phyloP scores from a whole-genome alignment of 371 early-diverging fungal genomes.

The Entomophthora muscae region DNA sequence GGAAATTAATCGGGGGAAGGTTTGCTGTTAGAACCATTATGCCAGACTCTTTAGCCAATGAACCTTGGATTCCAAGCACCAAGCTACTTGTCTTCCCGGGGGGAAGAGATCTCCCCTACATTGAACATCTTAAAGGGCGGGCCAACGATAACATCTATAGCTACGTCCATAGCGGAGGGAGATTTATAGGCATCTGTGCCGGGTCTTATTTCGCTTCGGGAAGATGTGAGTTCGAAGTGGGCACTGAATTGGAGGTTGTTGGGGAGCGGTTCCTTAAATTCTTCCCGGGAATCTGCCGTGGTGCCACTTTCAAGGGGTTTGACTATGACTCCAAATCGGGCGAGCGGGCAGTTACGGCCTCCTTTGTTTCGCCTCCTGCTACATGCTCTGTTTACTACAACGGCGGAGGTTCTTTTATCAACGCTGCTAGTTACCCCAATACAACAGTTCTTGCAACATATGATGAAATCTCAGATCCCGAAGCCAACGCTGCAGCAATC shows the following conservation, averaged over 20 bases:
- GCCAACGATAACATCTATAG: conserved; percentile 35
- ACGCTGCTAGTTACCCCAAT: conserved; percentile 20
- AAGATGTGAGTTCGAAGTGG: conserved; percentile 59
- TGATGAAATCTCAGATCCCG: conserved; percentile 16
- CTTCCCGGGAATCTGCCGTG: conserved; percentile 48
- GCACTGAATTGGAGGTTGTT: conserved; percentile 37
- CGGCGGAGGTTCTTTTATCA: conserved; percentile 61
- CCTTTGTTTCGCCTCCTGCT: not conserved
- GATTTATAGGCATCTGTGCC: conserved; percentile 82
- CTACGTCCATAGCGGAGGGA: conserved; percentile 69
- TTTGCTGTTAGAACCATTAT: conserved; percentile 78
- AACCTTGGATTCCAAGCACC: conserved; percentile 76
- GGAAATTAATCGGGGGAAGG: conserved; percentile 36
- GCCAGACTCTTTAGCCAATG: conserved; percentile 36
- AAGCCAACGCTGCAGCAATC: conserved; percentile 24
- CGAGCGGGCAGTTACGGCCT: conserved; percentile 12
- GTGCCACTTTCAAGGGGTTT: conserved; percentile 61
- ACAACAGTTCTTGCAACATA: conserved; percentile 41
- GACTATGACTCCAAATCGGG: conserved; percentile 62
- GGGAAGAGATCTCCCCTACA: conserved; percentile 71
- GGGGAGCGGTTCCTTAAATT: conserved; percentile 58
- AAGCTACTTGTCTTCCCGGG: conserved; percentile 77
- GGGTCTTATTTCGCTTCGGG: conserved; percentile 75
- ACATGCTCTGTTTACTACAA: conserved; percentile 38
- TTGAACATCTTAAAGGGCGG: conserved; percentile 37